A percentile compares a stretch with the other conserved stretches of the same genome.
Conservation (phyloP, 345 rosid species). For the Arabidopsis suecica region DNA sequence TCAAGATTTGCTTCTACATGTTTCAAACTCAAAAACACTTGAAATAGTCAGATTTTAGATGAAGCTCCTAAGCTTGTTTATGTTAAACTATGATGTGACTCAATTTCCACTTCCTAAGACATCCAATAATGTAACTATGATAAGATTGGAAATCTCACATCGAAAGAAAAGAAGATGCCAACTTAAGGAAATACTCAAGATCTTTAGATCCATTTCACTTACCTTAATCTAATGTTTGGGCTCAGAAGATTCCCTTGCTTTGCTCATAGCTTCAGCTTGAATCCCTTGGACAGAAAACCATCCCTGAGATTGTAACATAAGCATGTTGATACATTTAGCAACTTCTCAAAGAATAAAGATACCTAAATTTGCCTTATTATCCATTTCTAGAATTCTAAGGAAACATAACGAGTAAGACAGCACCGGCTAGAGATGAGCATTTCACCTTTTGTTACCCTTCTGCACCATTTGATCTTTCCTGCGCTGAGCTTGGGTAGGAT, state of each 20-base stretch:
- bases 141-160: neutral
- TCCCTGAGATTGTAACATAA: slow-evolving; percentile 15
- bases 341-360: neutral
- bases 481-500: slow-evolving; percentile 2
- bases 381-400: neutral
- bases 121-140: neutral
- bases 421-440: neutral
- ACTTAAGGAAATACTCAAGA: neutral
- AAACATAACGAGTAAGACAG: neutral
- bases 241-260: neutral
- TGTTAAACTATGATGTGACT: neutral
- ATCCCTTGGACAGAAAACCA: slow-evolving; percentile 27
- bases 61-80: neutral
- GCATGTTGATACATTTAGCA: neutral
- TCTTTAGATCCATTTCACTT: slow-evolving; percentile 12
- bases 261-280: slow-evolving; percentile 26
- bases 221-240: neutral
- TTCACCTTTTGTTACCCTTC: slow-evolving; percentile 42
- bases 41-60: slow-evolving; percentile 2
- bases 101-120: slow-evolving; percentile 1
- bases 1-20: slow-evolving; percentile 2
- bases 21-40: slow-evolving; percentile 2
- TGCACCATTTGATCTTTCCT: slow-evolving; percentile 6
- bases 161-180: neutral
- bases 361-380: neutral